Conservation (phyloP, 2,329 filamentous ascomycete genomes). For the Penicillium aurantiogriseum region DNA sequence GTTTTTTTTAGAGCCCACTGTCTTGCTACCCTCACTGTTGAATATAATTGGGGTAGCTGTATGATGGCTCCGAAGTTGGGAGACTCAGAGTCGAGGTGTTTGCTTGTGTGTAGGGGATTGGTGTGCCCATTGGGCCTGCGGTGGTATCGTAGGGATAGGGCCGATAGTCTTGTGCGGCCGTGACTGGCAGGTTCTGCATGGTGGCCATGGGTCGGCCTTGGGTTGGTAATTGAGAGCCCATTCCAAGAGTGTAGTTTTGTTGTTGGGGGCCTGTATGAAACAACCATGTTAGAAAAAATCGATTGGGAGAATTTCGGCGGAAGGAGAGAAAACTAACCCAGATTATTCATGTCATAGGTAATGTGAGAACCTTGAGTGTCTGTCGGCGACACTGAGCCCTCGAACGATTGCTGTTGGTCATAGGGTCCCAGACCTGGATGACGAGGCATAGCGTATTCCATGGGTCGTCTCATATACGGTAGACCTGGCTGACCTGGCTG, state of each 20-base stretch:
- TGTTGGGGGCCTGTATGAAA: constrained; percentile 29
- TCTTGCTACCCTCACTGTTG: constrained; percentile 22
- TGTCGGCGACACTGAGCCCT: constrained; percentile 37
- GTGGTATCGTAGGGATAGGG: constrained; percentile 31
- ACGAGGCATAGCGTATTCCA: constrained; percentile 31
- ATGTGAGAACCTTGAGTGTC: constrained; percentile 29
- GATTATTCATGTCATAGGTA: constrained; percentile 29
- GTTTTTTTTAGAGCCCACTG: not conserved
- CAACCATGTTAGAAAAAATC: constrained; percentile 9
- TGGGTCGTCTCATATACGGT: constrained; percentile 29
- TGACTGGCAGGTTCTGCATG: constrained; percentile 34
- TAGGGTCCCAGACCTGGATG: constrained; percentile 30
- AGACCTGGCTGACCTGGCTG: constrained; percentile 28
- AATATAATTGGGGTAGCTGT: constrained; percentile 32
- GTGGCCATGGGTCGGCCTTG: constrained; percentile 30
- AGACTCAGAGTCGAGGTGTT: constrained; percentile 38
- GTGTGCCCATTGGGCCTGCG: constrained; percentile 27
- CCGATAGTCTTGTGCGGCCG: constrained; percentile 37
- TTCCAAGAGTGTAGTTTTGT: constrained; percentile 31
- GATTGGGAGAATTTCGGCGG: not conserved
- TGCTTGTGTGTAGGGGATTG: constrained; percentile 33
- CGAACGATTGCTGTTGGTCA: constrained; percentile 30
- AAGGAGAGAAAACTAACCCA: constrained; percentile 23
- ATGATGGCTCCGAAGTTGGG: constrained; percentile 32
- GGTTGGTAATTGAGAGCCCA: constrained; percentile 27